A percentile compares a stretch with the other conserved stretches of the same genome.
These are phyloP conservation scores for Exidia glandulosa DNA, from an alignment of 768 basidiomycete species.

Conservation along the genomic window DNA sequence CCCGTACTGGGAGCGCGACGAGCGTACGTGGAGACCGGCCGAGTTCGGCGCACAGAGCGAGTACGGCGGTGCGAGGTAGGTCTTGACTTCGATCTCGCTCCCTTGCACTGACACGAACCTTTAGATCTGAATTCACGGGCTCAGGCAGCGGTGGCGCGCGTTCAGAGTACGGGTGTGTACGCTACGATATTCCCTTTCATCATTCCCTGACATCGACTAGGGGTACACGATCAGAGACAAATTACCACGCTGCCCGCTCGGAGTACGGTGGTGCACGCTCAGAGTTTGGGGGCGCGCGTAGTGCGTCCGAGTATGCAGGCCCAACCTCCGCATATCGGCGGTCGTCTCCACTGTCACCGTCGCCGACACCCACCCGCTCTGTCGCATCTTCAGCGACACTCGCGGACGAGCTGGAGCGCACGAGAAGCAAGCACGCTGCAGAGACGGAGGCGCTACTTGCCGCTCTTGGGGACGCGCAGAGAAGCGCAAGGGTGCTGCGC, in stretches of 20 bases:
- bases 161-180: not conserved
- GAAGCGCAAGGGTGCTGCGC: not conserved
- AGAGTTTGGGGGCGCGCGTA: not conserved
- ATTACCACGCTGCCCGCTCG: no score
- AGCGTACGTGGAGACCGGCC: not conserved
- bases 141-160: not conserved
- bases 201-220: no score
- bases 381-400: not conserved
- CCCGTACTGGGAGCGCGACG: no score
- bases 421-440: not conserved
- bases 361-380: not conserved
- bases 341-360: not conserved
- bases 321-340: not conserved
- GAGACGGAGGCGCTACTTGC: not conserved
- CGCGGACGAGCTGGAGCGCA: not conserved
- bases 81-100: not conserved
- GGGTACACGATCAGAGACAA: no score
- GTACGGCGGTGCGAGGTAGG: not conserved
- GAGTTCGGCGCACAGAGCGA: not conserved
- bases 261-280: not conserved
- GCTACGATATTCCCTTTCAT: no score
- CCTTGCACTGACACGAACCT: not conserved
- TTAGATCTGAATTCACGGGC: not conserved
- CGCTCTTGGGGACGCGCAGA: not conserved
- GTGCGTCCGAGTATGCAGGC: not conserved